Evolutionary conservation across 208 protist genomes (phyloP).

Genomic region (Crithidia thermophila): DNA sequence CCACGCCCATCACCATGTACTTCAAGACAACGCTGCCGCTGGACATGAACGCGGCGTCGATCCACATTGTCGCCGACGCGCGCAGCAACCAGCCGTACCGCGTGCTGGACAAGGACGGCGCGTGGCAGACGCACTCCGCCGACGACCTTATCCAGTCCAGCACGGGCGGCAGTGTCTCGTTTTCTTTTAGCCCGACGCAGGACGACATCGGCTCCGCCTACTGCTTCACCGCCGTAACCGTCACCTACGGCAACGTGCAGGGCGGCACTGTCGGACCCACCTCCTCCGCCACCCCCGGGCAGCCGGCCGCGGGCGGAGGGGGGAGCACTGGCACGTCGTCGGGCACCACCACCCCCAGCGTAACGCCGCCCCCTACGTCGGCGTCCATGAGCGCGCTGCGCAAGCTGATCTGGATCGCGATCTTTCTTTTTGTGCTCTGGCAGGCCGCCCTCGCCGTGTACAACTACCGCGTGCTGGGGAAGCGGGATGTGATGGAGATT

Average conservation of each 20-base stretch:
- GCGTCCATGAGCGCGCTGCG: slow-evolving; percentile 19
- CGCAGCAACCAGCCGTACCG: neutral
- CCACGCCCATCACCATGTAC: slow-evolving; percentile 38
- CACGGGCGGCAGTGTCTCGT: slow-evolving; percentile 18
- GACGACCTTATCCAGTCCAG: slow-evolving; percentile 22
- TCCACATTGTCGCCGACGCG: slow-evolving; percentile 8
- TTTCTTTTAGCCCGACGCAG: slow-evolving; percentile 13
- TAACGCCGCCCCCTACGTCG: neutral
- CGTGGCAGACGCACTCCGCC: slow-evolving; percentile 18
- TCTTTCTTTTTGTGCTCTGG: slow-evolving; percentile 51
- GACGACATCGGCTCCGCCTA: neutral
- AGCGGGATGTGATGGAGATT: slow-evolving; percentile 74
- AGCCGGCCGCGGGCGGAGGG: neutral
- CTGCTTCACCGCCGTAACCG: slow-evolving; percentile 24
- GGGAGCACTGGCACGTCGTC: neutral
- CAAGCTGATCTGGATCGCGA: slow-evolving; percentile 21
- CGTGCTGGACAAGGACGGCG: slow-evolving; percentile 12
- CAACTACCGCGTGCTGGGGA: slow-evolving; percentile 61
- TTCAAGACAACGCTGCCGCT: slow-evolving; percentile 57
- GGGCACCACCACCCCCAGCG: neutral
- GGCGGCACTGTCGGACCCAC: neutral
- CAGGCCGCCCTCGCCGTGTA: slow-evolving; percentile 48
- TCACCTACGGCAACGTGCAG: slow-evolving; percentile 18
- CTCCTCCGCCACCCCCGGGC: neutral
- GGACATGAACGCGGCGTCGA: slow-evolving; percentile 28